Base-by-base conservation (phyloP, 139 green algal species). In the Diplosphaera chodatii region DNA sequence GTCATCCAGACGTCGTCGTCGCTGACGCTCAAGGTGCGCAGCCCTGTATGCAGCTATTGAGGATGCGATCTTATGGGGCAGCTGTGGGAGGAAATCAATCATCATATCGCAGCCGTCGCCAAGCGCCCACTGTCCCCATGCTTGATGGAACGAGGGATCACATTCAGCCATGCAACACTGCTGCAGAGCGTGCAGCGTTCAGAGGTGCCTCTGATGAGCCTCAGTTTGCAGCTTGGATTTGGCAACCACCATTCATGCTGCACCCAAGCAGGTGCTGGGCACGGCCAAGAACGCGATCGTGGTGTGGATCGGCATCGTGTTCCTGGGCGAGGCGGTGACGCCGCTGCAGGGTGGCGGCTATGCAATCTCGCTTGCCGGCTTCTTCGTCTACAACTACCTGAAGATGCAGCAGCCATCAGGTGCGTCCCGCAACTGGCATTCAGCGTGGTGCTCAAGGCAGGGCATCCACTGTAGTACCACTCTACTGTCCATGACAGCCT, bases 251-350 rank as follows among this genome's bases (percentile, higher is more conserved):
- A n/a, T n/a, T n/a, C n/a, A n/a, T n/a, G n/a, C n/a, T 25, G 18
- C 48, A 41, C 29, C 55, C n/a, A n/a, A n/a, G 41, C 63, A 82
- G 77, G 78, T 84, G 27, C 72, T 96, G 68, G 91, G 85, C 2
- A 94, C 87, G 0, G 84, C 96, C 27, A 96, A 96, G 79, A 96
- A 96, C 75, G 78, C 88, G 0, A 28, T 93, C 70, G 80, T 96
- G 55, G 90, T 97, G 33, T 75, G 88, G 27, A 80, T 90, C 34
- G 84, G 89, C 27, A 82, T 92, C 13, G 71, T 88, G 8, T 85
- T 94, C 70, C 69, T 92, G 10, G 37, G 48, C 1, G 88, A 96
- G 77, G 33, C 79, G 18, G 89, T 96, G 4, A 94, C 83, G 3
- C 23, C 8, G 3, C 62, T 88, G 23, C 78, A 84, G 79, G 82